phyloP scores from a whole-genome alignment of 306 rosid genomes.

The Ceratonia siliqua region DNA sequence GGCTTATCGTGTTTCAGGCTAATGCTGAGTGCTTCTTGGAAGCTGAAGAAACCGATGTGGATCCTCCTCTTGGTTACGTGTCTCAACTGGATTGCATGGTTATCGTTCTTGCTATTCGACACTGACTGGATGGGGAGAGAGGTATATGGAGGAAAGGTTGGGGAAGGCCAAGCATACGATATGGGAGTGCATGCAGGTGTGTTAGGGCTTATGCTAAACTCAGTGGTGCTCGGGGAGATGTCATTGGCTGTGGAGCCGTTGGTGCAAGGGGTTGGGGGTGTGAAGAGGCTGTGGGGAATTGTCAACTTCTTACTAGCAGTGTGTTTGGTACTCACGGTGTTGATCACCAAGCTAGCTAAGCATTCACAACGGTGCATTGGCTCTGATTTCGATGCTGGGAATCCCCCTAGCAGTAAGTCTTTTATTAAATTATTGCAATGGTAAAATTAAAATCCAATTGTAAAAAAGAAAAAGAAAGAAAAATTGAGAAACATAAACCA shows the following conservation, averaged over 20 bases:
- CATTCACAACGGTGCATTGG: slow-evolving; percentile 33
- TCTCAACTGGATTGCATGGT: slow-evolving; percentile 81
- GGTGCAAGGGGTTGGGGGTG: slow-evolving; percentile 59
- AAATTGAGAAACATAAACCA: neutral
- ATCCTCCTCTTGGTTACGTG: slow-evolving; percentile 61
- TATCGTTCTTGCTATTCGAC: slow-evolving; percentile 64
- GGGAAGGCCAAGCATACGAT: slow-evolving; percentile 33
- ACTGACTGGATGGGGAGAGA: slow-evolving; percentile 93
- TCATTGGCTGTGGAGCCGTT: slow-evolving; percentile 54
- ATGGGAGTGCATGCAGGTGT: slow-evolving; percentile 58
- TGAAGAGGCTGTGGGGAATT: slow-evolving; percentile 63
- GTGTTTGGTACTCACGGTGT: slow-evolving; percentile 43
- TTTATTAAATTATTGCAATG: neutral
- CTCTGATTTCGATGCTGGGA: slow-evolving; percentile 59
- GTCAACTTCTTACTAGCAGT: slow-evolving; percentile 63
- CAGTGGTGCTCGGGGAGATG: slow-evolving; percentile 55
- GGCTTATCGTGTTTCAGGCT: slow-evolving; percentile 34
- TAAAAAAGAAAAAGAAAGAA: too few species aligned
- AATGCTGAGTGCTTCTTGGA: slow-evolving; percentile 38
- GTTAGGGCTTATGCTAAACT: slow-evolving; percentile 60
- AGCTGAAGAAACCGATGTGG: slow-evolving; percentile 62
- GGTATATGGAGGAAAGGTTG: slow-evolving; percentile 67
- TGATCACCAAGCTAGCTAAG: slow-evolving; percentile 57
- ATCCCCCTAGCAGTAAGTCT: slow-evolving; percentile 66
- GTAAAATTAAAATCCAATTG: neutral